Percentiles rank a stretch among this genome's conserved stretches.
Evolutionary conservation across 2,329 filamentous ascomycete genomes (phyloP).

Genomic region (Fusarium pininemorale): DNA sequence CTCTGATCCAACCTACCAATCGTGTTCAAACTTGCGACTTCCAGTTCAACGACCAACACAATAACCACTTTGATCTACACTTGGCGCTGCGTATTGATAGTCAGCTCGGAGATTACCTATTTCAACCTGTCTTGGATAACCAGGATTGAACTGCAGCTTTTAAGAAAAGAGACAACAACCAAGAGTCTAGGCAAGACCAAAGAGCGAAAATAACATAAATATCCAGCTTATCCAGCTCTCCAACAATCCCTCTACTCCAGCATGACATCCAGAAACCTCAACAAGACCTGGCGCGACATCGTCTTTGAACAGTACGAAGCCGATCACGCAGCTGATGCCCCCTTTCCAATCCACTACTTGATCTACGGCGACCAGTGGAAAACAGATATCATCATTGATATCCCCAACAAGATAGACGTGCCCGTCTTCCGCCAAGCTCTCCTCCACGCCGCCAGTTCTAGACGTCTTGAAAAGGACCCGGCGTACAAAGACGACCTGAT

Average conservation of each 20-base stretch:
- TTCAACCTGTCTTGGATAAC: neutral
- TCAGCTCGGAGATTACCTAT: neutral
- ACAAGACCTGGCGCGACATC: constrained; percentile 27
- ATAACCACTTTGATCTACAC: neutral
- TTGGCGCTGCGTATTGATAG: neutral
- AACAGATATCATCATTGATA: neutral
- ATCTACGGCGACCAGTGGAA: constrained; percentile 5
- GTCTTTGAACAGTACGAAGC: constrained; percentile 15
- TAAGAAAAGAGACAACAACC: neutral
- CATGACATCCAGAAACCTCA: constrained; percentile 30
- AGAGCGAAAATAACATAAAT: neutral
- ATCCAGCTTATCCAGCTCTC: neutral
- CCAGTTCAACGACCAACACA: accelerated
- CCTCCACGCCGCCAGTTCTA: neutral
- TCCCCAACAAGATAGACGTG: neutral
- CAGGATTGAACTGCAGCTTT: neutral
- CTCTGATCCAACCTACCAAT: neutral
- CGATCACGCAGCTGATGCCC: constrained; percentile 39
- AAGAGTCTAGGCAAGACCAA: accelerated
- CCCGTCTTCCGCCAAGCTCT: neutral
- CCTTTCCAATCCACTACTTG: constrained; percentile 36
- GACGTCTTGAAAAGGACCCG: neutral
- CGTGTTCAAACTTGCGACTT: accelerated
- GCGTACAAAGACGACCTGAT: neutral
- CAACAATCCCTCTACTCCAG: neutral